A percentile compares a stretch with the other conserved stretches of the same genome.
Evolutionary conservation across 2,329 filamentous ascomycete genomes (phyloP).

Genomic region (Ophiocordyceps robertsii): DNA sequence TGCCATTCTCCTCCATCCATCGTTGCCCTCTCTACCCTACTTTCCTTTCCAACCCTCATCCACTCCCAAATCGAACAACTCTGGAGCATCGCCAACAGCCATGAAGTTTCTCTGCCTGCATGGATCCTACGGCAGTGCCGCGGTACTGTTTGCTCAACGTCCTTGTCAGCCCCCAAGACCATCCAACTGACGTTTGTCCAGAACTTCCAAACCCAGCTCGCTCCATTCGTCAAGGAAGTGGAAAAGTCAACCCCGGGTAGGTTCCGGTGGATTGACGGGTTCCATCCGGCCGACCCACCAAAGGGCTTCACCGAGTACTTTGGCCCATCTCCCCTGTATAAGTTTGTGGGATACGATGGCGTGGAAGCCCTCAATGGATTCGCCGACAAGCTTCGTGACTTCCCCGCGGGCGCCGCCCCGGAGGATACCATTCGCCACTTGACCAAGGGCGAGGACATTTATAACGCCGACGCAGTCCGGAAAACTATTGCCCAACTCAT

Average conservation of each 20-base stretch:
- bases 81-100: not conserved
- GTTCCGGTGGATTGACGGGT: constrained; percentile 39
- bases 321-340: constrained; percentile 38
- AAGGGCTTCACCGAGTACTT: constrained; percentile 44
- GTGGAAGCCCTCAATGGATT: constrained; percentile 29
- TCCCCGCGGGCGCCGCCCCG: constrained; percentile 34
- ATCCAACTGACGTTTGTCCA: constrained; percentile 10
- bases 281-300: constrained; percentile 34
- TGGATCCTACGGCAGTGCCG: constrained; percentile 43
- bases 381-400: constrained; percentile 37
- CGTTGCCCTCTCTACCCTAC: no score
- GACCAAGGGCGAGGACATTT: constrained; percentile 17
- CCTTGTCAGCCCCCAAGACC: not conserved
- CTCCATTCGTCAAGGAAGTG: constrained; percentile 13
- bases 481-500: constrained; percentile 15
- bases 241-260: constrained; percentile 5
- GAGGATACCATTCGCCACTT: constrained; percentile 44
- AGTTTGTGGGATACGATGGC: constrained; percentile 37
- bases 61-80: no score
- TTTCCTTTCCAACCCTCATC: no score
- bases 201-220: constrained; percentile 43
- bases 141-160: constrained; percentile 22
- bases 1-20: no score
- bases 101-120: constrained; percentile 47
- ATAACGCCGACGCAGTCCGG: constrained; percentile 5